Percentiles rank a stretch among this genome's conserved stretches.
Evolutionary conservation across 2,329 filamentous ascomycete species (phyloP).

Genomic region (Hypoxylon sp.): DNA sequence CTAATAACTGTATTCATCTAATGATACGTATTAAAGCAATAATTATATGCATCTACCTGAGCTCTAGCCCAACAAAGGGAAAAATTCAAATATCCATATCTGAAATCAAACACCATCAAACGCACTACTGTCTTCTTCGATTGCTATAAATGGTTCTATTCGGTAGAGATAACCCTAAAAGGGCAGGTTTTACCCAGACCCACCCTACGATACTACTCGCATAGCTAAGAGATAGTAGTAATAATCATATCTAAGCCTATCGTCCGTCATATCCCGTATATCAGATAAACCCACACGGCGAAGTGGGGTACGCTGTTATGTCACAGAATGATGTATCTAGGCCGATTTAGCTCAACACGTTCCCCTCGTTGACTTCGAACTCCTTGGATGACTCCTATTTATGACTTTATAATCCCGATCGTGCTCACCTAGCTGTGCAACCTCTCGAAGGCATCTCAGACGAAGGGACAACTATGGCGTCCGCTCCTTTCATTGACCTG

Average conservation of each 20-base stretch:
- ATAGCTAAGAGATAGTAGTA: neutral
- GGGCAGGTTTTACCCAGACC: neutral
- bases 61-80: too few relatives aligned
- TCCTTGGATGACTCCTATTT: neutral
- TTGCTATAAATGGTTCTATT: constrained; percentile 10
- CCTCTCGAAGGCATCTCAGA: neutral
- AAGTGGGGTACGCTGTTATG: constrained; percentile 3
- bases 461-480: constrained; percentile 6
- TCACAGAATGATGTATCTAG: constrained; percentile 8
- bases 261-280: neutral
- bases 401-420: neutral
- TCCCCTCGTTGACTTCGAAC: constrained; percentile 13
- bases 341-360: neutral
- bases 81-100: too few relatives aligned
- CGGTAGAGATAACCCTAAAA: constrained; percentile 19
- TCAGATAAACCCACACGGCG: constrained; percentile 9
- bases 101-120: neutral
- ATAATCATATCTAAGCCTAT: constrained; percentile 12
- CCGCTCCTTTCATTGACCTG: constrained; percentile 15
- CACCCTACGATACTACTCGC: constrained; percentile 2
- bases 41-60: too few relatives aligned
- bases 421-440: neutral
- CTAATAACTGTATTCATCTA: too few relatives aligned
- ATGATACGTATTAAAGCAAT: too few relatives aligned
- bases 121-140: neutral